These are phyloP conservation scores for Lachancea waltii DNA, from an alignment of 805 yeast species.

Conservation along the genomic window DNA sequence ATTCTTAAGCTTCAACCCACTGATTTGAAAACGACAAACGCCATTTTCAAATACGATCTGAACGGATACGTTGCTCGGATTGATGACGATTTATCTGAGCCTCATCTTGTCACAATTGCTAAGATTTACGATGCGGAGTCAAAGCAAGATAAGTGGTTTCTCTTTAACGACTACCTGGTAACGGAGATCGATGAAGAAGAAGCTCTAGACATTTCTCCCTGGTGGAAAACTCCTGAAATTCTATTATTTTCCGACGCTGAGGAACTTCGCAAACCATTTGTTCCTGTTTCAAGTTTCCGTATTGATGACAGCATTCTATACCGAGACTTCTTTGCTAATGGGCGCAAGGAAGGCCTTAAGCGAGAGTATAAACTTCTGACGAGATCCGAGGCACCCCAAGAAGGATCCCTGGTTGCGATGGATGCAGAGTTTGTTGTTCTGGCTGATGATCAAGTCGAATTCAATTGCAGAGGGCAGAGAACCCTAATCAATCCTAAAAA, in stretches of 20 bases:
- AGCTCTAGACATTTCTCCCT: slow-evolving; percentile 59
- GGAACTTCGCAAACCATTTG: slow-evolving; percentile 36
- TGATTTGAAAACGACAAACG: slow-evolving; percentile 27
- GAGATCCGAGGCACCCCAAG: slow-evolving; percentile 59
- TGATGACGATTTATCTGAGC: slow-evolving; percentile 46
- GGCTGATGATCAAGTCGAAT: slow-evolving; percentile 71
- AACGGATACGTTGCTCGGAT: slow-evolving; percentile 68
- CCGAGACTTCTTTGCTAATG: slow-evolving; percentile 66
- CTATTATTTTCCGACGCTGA: slow-evolving; percentile 55
- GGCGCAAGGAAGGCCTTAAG: slow-evolving; percentile 49
- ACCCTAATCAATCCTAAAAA: slow-evolving; percentile 67
- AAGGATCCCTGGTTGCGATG: slow-evolving; percentile 78
- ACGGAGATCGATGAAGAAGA: slow-evolving; percentile 67
- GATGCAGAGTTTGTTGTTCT: slow-evolving; percentile 94
- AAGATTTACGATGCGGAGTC: slow-evolving; percentile 36
- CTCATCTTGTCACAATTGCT: slow-evolving; percentile 53
- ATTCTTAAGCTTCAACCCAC: slow-evolving; percentile 29
- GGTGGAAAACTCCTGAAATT: slow-evolving; percentile 83
- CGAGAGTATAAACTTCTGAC: slow-evolving; percentile 67
- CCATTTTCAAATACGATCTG: slow-evolving; percentile 48
- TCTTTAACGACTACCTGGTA: slow-evolving; percentile 90
- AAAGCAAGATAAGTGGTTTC: slow-evolving; percentile 50
- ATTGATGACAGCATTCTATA: slow-evolving; percentile 63
- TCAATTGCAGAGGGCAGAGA: slow-evolving; percentile 64
- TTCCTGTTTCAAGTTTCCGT: slow-evolving; percentile 44